A percentile compares a stretch with the other conserved stretches of the same genome.
These are phyloP conservation scores for Kluyveromyces wickerhamii DNA, from an alignment of 805 yeast genomes.

Conservation along the genomic window DNA sequence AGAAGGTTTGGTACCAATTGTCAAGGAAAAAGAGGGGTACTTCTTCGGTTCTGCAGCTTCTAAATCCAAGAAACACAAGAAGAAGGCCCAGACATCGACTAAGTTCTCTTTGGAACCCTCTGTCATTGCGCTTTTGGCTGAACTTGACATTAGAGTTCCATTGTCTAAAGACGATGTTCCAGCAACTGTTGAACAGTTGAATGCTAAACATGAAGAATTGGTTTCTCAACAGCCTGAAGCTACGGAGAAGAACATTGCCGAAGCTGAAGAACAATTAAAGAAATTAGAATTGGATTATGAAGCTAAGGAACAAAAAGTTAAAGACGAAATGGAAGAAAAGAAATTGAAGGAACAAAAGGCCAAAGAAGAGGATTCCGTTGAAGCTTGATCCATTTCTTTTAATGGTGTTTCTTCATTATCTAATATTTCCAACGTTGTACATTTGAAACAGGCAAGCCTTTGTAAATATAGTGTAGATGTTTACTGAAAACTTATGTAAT, in stretches of 20 bases:
- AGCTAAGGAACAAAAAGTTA: conserved; percentile 35
- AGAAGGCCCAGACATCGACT: conserved; percentile 27
- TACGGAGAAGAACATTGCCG: conserved; percentile 65
- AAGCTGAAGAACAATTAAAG: conserved; percentile 71
- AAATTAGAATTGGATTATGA: conserved; percentile 50
- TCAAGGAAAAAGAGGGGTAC: conserved; percentile 37
- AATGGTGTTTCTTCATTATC: conserved; percentile 1
- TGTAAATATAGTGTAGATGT: neutral
- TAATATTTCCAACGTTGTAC: neutral
- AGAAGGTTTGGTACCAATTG: conserved; percentile 42
- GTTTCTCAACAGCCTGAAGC: conserved; percentile 69
- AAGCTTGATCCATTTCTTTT: neutral
- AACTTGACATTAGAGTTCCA: conserved; percentile 74
- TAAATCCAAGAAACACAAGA: conserved; percentile 43
- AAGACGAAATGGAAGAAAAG: conserved; percentile 26
- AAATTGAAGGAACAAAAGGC: conserved; percentile 25
- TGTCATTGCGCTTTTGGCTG: conserved; percentile 66
- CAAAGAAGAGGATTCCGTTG: conserved; percentile 11
- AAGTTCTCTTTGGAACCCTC: conserved; percentile 74
- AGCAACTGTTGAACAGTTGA: conserved; percentile 54
- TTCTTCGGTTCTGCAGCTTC: conserved; percentile 39
- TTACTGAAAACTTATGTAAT: neutral
- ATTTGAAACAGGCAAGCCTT: conserved; percentile 4
- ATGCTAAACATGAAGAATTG: conserved; percentile 63
- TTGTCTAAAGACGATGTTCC: conserved; percentile 63